Conservation (phyloP, 306 rosid genomes). For the Astragalus membranaceus region DNA sequence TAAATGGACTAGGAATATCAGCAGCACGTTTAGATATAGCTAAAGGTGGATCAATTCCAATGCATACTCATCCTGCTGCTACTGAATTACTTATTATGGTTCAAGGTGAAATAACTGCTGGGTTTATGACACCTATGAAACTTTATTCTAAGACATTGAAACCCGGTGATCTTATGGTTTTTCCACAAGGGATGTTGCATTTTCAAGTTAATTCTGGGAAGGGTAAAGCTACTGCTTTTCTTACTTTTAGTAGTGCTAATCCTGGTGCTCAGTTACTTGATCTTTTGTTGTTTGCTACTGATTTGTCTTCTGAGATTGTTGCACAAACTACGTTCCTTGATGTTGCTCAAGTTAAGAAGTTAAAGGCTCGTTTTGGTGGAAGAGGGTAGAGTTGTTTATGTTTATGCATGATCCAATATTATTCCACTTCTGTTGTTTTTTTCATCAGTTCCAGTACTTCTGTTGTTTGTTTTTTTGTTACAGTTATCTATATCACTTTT, state of each 20-base stretch:
- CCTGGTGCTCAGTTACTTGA: constrained; percentile 64
- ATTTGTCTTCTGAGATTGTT: constrained; percentile 35
- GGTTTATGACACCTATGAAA: constrained; percentile 38
- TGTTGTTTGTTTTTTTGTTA: not conserved
- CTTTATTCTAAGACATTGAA: constrained; percentile 36
- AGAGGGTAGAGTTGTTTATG: not conserved
- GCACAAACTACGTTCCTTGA: constrained; percentile 54
- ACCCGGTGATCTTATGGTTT: constrained; percentile 48
- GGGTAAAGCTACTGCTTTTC: constrained; percentile 34
- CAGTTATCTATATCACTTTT: not conserved
- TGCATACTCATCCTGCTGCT: constrained; percentile 62
- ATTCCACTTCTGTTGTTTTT: not conserved
- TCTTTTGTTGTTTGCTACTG: constrained; percentile 46
- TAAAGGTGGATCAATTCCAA: constrained; percentile 42
- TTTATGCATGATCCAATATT: not conserved
- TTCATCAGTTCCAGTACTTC: too few species aligned
- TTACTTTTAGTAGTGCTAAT: constrained; percentile 40
- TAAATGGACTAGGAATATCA: constrained; percentile 58
- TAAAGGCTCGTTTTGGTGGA: constrained; percentile 68
- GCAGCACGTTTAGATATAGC: constrained; percentile 44
- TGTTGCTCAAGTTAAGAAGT: constrained; percentile 43
- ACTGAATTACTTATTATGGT: constrained; percentile 37
- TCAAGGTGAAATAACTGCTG: constrained; percentile 43
- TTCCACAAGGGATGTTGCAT: constrained; percentile 62
- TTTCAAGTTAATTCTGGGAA: constrained; percentile 52